Evolutionary conservation across 148 eudicot genomes (phyloP), one percentile per base, ranked within the genome.

Genomic region (Chenopodium quinoa): DNA sequence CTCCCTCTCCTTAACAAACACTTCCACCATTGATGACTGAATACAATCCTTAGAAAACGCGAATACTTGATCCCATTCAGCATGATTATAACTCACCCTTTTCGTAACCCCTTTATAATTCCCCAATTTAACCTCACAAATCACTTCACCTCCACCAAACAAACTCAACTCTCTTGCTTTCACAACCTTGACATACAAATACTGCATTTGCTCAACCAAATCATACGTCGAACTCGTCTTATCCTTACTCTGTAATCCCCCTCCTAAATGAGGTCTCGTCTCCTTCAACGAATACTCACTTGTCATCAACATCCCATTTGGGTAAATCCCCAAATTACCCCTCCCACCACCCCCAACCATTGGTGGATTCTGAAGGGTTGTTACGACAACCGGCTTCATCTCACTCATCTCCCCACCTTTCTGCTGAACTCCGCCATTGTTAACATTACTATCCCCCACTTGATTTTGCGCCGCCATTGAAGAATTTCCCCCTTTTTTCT

Each of bases 121-220:
- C n/a, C 98, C 98, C 0, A 95, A 79, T 23, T 95, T 95, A 58
- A 93, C 92, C 90, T 93, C 98, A 1, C 92, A 93, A 4, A 89
- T 83, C 40, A 90, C 84, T 62, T 92, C 97, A 0, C 87, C 84
- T 31, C 82, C 81, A 7, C 97, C 94, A 50, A 88, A 88, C 20
- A 86, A 78, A 0, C 87, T 76, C 77, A 93, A 79, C 7, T 92
- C 96, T 5, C 85, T 81, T 6, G 93, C 98, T 63, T 93, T 95
- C 67, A 95, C 93, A n/a, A 95, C 92, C 48, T 91, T 84, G 16
- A 93, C 92, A 79, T 95, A 95, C 34, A 95, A 83, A 78, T 95
- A 95, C 90, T 93, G 97, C 93, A 93, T 88, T 88, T 95, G 98
- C 83, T 95, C 98, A 37, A 95, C 98, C 11, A 95, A 87, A 79